Base-by-base conservation (phyloP, 768 basidiomycete genomes). In the Chalciporus pseudorubinellus region DNA sequence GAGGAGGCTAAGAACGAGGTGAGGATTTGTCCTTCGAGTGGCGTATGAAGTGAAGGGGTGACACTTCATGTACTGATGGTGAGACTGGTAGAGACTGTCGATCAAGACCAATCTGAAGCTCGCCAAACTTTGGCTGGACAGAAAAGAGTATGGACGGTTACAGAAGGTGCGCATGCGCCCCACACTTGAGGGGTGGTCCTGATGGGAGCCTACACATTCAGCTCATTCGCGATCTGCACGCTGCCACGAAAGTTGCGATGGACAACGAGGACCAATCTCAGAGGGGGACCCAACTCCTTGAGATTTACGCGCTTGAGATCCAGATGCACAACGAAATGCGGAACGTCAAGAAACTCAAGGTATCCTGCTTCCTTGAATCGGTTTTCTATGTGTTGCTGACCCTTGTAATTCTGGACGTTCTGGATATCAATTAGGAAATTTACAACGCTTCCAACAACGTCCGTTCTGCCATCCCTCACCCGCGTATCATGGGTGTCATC, bases 291-390 rank as follows among this genome's bases (percentile, higher is more conserved):
- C 87, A 97, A 56, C 77, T 98, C 10, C 80, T 98, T 22, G 97
- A 99, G 71, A 93, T 98, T 34, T 98, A 98, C 62, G 95, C 97
- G 1, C 83, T 98, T 38, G 97, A 99, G 69, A 99, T 99, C 51
- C 95, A 98, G 67, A 99, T 99, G 97, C 94, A 98, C 74, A 95
- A 94, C 59, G 95, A 98, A 71, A 90, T 86, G 58, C 83, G 89
- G 59, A 97, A 99, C 64, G 87, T 87, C 74, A 95, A 95, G 75
- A 98, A 98, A 69, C 79, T 98, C 44, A 95, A 98, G 79, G 94
- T 89, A 55, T 52, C 9, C 2, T 19, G 39, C 59, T n/a, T n/a
- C n/a, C n/a, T n/a, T n/a, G n/a, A n/a, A n/a, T n/a, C n/a, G n/a
- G n/a, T n/a, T n/a, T n/a, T n/a, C n/a, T n/a, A n/a, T n/a, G n/a